phyloP scores from a whole-genome alignment of 345 rosid species.

The Hypericum perforatum region DNA sequence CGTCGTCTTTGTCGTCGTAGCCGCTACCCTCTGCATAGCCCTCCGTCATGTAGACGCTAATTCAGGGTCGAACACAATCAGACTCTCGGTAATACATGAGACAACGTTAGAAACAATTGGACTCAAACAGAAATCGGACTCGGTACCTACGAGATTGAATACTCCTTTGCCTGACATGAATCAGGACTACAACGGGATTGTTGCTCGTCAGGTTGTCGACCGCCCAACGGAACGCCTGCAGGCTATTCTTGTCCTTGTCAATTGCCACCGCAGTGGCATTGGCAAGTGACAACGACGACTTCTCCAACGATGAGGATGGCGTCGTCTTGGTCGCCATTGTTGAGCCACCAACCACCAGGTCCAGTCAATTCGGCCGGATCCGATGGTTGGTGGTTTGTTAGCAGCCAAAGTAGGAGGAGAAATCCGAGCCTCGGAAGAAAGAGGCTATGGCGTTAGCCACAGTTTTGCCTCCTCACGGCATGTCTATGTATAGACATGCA shows the following conservation, averaged over 20 bases:
- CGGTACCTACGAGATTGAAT: conserved; percentile 57
- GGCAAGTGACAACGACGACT: conserved; percentile 11
- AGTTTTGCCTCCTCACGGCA: no score
- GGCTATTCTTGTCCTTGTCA: conserved; percentile 75
- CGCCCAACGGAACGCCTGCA: conserved; percentile 80
- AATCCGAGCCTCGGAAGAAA: no score
- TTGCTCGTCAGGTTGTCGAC: conserved; percentile 45
- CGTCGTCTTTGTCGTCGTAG: conserved; percentile 17
- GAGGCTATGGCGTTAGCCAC: no score
- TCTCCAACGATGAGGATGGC: no score
- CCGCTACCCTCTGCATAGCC: conserved; percentile 11
- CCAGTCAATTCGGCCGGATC: no score
- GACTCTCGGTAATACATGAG: neutral
- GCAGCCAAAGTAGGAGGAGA: no score
- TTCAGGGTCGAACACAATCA: neutral
- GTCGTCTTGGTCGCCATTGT: no score
- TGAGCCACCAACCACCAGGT: no score
- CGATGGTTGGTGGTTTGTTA: no score
- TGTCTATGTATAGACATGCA: no score
- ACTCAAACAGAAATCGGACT: conserved; percentile 10
- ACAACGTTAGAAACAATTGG: neutral
- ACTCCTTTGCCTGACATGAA: conserved; percentile 53
- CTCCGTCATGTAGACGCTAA: neutral
- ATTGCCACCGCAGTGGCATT: conserved; percentile 60
- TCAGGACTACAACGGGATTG: conserved; percentile 32